Conservation (phyloP, 768 basidiomycete genomes). For the Mrakia gelida region DNA sequence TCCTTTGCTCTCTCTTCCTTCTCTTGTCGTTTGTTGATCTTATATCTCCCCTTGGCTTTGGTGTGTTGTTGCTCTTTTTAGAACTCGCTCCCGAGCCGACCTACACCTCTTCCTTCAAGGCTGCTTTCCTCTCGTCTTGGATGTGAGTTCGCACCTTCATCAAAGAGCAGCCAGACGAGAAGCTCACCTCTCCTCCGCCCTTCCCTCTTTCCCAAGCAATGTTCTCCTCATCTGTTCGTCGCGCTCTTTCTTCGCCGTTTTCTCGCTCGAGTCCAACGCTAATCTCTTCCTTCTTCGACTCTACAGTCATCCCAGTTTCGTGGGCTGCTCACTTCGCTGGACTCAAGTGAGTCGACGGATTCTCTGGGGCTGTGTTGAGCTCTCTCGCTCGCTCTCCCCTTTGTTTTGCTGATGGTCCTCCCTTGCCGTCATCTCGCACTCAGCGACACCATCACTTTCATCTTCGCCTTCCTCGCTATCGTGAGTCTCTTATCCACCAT, state of each 20-base stretch:
- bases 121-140: constrained; percentile 23
- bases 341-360: constrained; percentile 1
- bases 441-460: constrained; percentile 27
- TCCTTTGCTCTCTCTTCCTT: too few species aligned
- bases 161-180: background rate
- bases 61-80: background rate
- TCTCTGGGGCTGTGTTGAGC: background rate
- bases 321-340: constrained; percentile 29
- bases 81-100: constrained; percentile 9
- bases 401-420: background rate
- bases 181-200: background rate
- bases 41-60: background rate
- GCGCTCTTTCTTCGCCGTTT: too few species aligned
- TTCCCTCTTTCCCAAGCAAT: constrained; percentile 8
- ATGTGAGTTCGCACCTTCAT: background rate
- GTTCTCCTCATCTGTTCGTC: constrained; percentile 21
- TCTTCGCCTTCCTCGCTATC: constrained; percentile 32
- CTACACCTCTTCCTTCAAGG: constrained; percentile 19
- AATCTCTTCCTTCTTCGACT: background rate
- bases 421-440: too few species aligned
- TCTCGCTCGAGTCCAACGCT: background rate
- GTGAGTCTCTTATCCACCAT: background rate
- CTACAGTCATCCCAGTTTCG: constrained; percentile 21
- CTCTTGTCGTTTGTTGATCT: background rate
- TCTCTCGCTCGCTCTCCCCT: background rate